Percentiles rank a stretch among this genome's conserved stretches.
Evolutionary conservation across 345 rosid genomes (phyloP).

Genomic region (Laguncularia racemosa): DNA sequence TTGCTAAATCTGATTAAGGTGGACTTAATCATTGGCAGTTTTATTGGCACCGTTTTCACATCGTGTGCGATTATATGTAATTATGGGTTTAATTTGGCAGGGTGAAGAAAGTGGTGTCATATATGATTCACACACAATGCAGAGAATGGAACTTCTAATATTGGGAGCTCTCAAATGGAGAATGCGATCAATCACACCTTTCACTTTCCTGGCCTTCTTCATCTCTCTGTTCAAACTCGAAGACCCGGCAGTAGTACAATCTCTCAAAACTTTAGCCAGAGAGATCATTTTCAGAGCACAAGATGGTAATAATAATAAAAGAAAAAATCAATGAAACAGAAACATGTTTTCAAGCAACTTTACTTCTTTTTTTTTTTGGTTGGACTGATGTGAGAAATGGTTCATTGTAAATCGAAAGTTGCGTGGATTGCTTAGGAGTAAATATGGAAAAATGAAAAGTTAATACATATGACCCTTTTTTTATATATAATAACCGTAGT

Average conservation of each 20-base stretch:
- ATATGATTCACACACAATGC: constrained; percentile 46
- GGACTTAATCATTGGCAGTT: too few relatives aligned
- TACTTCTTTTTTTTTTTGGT: too few relatives aligned
- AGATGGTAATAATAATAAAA: constrained; percentile 30
- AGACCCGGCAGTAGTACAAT: constrained; percentile 33
- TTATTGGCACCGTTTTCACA: not conserved
- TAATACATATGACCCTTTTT: too few relatives aligned
- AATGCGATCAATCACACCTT: constrained; percentile 86
- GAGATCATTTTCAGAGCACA: constrained; percentile 59
- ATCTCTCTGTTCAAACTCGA: constrained; percentile 41
- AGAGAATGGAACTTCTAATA: constrained; percentile 65
- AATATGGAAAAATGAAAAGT: too few relatives aligned
- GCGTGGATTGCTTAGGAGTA: too few relatives aligned
- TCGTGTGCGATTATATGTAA: not conserved
- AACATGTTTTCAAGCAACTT: not conserved
- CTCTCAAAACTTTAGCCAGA: constrained; percentile 46
- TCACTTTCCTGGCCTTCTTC: constrained; percentile 62
- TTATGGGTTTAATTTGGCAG: constrained; percentile 9
- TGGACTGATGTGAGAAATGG: too few relatives aligned
- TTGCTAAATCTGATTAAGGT: too few relatives aligned
- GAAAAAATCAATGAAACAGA: not conserved
- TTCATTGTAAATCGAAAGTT: too few relatives aligned
- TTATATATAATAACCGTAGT: too few relatives aligned
- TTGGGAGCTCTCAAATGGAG: constrained; percentile 82
- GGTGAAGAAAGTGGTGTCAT: constrained; percentile 29